Evolutionary conservation across 2,329 filamentous ascomycete species (phyloP), one percentile per base, ranked within the genome.

Genomic region (Dactylellina leptospora): DNA sequence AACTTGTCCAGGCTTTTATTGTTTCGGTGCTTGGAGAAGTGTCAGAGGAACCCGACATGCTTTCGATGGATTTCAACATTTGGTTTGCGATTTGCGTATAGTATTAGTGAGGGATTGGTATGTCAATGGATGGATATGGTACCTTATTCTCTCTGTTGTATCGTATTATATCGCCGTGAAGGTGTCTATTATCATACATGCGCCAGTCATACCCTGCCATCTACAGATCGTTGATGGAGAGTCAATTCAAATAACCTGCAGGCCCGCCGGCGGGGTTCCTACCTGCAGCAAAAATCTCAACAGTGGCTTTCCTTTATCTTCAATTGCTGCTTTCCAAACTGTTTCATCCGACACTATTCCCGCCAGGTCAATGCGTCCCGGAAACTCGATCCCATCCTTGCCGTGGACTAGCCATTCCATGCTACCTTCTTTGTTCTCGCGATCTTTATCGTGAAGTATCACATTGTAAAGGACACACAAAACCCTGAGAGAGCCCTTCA

Each of bases 1-100:
- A 73, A 73, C 69, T 73, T 73, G 69, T 61, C 61, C 62, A 40
- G 60, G 60, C 59, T 60, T 61, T 73, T 61, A 51, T 73, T 61
- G 40, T 27, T 42, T 48, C 61, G 25, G 69, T 73, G 69, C 69
- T 44, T 36, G 61, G 69, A 56, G 60, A 73, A 68, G 69, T 73
- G 69, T 73, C 69, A 73, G 69, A 73, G 60, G 61, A 68, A 73
- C 33, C 69, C 60, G 54, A 73, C 69, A 73, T 53, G 25, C 38
- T 30, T 48, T 59, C 3, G 11, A 13, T 50, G 16, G n/a, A 16
- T 36, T 28, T n/a, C 3, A 44, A 3, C 3, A 44, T 8, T 33
- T 13, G 30, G 13, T 6, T 33, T 13, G 30, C 30, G 30, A 33
- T 33, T 6, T 13, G 30, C 6, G 13, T 33, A 33, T 13, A 33